phyloP scores from a whole-genome alignment of 352 stramenopile species.

The Phytopythium cucurbitacearum region DNA sequence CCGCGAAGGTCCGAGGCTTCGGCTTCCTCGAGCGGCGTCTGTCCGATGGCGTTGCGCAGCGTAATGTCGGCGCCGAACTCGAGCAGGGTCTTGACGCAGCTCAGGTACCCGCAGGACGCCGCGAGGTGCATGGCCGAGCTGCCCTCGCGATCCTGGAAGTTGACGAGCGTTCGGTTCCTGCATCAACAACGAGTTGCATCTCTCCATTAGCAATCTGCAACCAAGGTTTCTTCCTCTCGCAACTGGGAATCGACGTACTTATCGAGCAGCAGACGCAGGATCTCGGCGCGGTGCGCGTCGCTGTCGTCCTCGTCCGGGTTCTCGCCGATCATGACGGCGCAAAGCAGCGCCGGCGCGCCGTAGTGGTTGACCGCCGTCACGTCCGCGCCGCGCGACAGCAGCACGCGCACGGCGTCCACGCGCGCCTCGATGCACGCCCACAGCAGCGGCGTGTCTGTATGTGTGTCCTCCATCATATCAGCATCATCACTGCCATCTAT shows the following conservation, averaged over 20 bases:
- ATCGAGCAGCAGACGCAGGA: constrained; percentile 51
- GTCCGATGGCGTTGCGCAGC: constrained; percentile 69
- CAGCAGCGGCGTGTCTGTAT: constrained; percentile 63
- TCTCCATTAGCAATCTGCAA: neutral
- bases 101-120: constrained; percentile 63
- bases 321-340: constrained; percentile 75
- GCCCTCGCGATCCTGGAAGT: constrained; percentile 78
- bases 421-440: constrained; percentile 83
- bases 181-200: neutral
- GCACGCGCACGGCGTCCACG: constrained; percentile 54
- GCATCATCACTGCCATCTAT: neutral
- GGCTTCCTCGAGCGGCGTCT: constrained; percentile 79
- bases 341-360: constrained; percentile 66
- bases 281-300: constrained; percentile 46
- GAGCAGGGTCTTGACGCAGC: constrained; percentile 68
- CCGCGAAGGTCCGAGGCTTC: constrained; percentile 54
- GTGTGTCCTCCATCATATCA: neutral
- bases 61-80: constrained; percentile 66
- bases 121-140: constrained; percentile 84
- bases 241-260: constrained; percentile 18
- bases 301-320: constrained; percentile 53
- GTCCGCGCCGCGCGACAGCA: constrained; percentile 56
- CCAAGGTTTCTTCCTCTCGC: neutral
- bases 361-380: constrained; percentile 71
- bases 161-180: constrained; percentile 62